Evolutionary conservation across 768 basidiomycete species (phyloP).

Genomic region (Leccinum obscurum): DNA sequence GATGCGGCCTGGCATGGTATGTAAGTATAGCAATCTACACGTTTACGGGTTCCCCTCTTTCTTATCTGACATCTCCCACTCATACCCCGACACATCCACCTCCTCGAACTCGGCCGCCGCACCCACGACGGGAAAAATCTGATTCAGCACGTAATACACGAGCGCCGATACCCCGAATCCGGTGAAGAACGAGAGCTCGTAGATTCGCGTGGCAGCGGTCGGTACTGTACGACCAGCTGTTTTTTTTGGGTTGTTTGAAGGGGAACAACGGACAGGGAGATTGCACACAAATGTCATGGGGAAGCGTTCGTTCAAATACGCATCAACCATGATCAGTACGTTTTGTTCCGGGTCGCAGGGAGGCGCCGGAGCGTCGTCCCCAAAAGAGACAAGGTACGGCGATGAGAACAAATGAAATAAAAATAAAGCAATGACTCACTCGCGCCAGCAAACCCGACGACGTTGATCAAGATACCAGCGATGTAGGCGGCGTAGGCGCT

Average conservation of each 20-base stretch:
- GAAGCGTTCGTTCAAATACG: background rate
- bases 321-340: background rate
- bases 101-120: slow-evolving; percentile 50
- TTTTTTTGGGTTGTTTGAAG: background rate
- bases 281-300: background rate
- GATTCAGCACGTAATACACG: slow-evolving; percentile 61
- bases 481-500: slow-evolving; percentile 70
- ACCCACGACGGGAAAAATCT: slow-evolving; percentile 60
- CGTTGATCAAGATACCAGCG: slow-evolving; percentile 77
- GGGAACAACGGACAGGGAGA: background rate
- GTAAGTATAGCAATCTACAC: background rate
- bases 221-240: slow-evolving; percentile 61
- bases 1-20: too few species aligned
- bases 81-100: slow-evolving; percentile 48
- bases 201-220: slow-evolving; percentile 68
- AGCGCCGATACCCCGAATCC: slow-evolving; percentile 71
- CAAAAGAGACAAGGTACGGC: background rate
- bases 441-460: slow-evolving; percentile 78
- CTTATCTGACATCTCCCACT: background rate
- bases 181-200: slow-evolving; percentile 81
- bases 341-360: background rate
- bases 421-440: slow-evolving; percentile 40
- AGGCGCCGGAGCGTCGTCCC: background rate
- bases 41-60: background rate
- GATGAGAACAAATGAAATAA: background rate